Conservation (phyloP, 83 land plant species). For the Picea abies region DNA sequence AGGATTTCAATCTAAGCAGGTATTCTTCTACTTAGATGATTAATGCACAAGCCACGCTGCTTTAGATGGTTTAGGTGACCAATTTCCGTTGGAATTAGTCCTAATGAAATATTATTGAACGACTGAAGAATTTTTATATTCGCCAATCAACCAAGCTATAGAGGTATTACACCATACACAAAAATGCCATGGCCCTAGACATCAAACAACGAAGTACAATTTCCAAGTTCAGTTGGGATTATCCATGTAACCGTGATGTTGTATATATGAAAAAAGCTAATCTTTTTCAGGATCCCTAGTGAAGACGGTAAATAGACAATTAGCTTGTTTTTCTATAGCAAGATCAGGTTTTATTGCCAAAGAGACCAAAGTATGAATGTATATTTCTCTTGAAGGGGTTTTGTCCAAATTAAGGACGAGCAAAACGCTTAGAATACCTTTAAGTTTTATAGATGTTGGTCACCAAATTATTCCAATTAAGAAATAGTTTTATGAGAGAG, state of each 20-base stretch:
- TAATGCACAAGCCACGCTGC: constrained; percentile 31
- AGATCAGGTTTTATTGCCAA: no score
- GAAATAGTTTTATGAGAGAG: no score
- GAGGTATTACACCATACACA: constrained; percentile 21
- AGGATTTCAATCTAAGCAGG: constrained; percentile 23
- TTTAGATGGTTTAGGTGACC: constrained; percentile 22
- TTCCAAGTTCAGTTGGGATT: constrained; percentile 21
- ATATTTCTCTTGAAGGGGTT: no score
- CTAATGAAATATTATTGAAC: constrained; percentile 23
- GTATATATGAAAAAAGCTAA: background rate
- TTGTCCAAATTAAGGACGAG: no score
- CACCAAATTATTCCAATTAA: no score
- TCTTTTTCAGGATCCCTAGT: background rate
- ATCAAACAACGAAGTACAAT: constrained; percentile 19
- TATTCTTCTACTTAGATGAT: constrained; percentile 29
- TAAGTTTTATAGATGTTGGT: no score
- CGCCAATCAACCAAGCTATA: constrained; percentile 14
- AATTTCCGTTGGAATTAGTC: constrained; percentile 26
- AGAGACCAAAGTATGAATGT: no score
- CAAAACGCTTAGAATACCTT: no score
- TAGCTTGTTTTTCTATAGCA: background rate
- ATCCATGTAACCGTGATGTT: constrained; percentile 14
- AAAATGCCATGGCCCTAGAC: constrained; percentile 9
- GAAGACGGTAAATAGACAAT: background rate
- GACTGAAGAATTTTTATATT: background rate